Evolutionary conservation across 768 basidiomycete species (phyloP), one percentile per base, ranked within the genome.

Genomic region (Boletus tomentosulus): DNA sequence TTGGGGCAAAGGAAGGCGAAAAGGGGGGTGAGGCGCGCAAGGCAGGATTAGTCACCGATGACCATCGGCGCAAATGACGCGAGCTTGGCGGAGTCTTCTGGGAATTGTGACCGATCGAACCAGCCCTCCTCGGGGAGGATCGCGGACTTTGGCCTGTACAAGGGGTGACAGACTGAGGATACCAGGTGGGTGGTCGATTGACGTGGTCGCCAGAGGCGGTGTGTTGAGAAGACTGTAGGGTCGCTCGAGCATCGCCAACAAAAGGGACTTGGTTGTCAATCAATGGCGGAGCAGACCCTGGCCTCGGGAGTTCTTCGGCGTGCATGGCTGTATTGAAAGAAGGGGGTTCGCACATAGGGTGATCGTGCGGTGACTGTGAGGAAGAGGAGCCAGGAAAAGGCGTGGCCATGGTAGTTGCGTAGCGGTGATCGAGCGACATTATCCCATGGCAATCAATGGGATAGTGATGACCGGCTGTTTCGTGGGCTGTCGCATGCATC

Each of bases 51-150:
- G 62, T 67, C 39, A 64, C 66, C 46, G 66, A 67, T 42, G 66
- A 67, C 66, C 66, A 67, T 49, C 66, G 66, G 48, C 66, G 66
- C 12, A 66, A 56, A 27, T 67, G 66, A 62, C 66, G 66, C 56
- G 64, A 61, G 52, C 55, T 31, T 34, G 46, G 60, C 58, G 67
- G 62, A 57, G 62, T 62, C 62, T 57, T 66, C 55, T 64, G 62
- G 2, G 66, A 55, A 57, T 58, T 67, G 54, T 66, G 65, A 11
- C 65, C 66, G 65, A 66, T 66, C 65, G 65, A 65, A 27, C 63
- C 65, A 55, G 65, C 66, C 66, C 65, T 65, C 57, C 58, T 66
- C 37, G 54, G 65, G 65, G 58, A 67, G 63, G 65, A 67, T 62
- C 65, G 65, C 65, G 65, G 65, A 66, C 65, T 66, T 67, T 53